Percentiles rank a stretch among this genome's conserved stretches.
These are phyloP conservation scores for Talaromyces sp. DNA, from an alignment of 2,329 filamentous ascomycete species.

Conservation along the genomic window DNA sequence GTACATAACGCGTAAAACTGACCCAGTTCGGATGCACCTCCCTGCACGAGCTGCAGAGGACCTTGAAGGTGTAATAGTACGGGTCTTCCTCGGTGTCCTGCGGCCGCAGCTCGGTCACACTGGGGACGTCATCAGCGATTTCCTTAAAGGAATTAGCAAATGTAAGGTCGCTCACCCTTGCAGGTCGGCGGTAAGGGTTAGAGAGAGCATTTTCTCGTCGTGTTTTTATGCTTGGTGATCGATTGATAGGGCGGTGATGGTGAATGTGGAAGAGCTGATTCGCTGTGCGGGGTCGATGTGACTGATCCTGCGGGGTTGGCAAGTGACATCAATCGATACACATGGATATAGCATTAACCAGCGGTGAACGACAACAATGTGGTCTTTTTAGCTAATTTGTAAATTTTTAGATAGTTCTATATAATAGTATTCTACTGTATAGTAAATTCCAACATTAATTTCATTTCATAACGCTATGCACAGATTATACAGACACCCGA, in stretches of 20 bases:
- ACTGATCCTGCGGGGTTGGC: not conserved
- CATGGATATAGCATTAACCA: too few species aligned
- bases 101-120: constrained; percentile 84
- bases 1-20: constrained; percentile 80
- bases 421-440: too few species aligned
- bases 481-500: not conserved
- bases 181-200: constrained; percentile 33
- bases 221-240: not conserved
- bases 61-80: constrained; percentile 97
- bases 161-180: constrained; percentile 24
- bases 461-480: not conserved
- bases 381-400: too few species aligned
- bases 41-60: constrained; percentile 95
- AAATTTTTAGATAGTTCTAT: too few species aligned
- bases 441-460: too few species aligned
- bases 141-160: not conserved
- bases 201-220: constrained; percentile 29
- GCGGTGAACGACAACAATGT: not conserved
- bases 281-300: not conserved
- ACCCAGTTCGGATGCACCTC: constrained; percentile 86
- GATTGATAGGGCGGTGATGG: not conserved
- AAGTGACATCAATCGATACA: not conserved
- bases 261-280: not conserved
- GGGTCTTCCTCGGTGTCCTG: constrained; percentile 73
- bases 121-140: constrained; percentile 32